These are phyloP conservation scores for Nymphaea thermarum DNA, from an alignment of 164 flowering plant species.

Conservation along the genomic window DNA sequence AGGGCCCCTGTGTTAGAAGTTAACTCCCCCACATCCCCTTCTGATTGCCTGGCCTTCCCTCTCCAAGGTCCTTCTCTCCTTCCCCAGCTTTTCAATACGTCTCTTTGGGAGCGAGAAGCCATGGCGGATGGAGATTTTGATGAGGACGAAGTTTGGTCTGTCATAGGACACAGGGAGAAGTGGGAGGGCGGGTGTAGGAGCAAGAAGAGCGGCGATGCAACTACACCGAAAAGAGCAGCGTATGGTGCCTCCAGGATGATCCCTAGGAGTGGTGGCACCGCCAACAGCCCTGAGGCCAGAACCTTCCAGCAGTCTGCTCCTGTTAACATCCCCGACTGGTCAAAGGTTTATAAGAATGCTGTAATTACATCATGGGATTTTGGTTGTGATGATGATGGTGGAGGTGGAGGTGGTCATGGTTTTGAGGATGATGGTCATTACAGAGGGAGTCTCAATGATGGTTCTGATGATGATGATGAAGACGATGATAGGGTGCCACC, in stretches of 20 bases:
- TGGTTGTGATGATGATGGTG: constrained; percentile 9
- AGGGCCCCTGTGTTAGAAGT: neutral
- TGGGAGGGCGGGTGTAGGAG: constrained; percentile 3
- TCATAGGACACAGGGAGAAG: constrained; percentile 11
- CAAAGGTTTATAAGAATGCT: constrained; percentile 27
- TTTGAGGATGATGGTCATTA: constrained; percentile 6
- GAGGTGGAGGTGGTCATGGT: neutral
- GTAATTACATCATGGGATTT: constrained; percentile 9
- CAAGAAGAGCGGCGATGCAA: constrained; percentile 2
- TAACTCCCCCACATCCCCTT: neutral
- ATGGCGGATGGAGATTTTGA: constrained; percentile 26
- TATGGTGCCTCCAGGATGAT: constrained; percentile 8
- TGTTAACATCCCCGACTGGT: constrained; percentile 48
- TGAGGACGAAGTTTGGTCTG: constrained; percentile 43
- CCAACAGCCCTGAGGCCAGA: constrained; percentile 7
- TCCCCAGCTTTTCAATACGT: too few relatives aligned
- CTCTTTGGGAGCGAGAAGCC: neutral
- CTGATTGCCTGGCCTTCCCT: neutral
- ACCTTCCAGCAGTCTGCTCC: constrained; percentile 41
- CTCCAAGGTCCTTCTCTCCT: neutral
- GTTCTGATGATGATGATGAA: constrained; percentile 20
- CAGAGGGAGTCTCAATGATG: constrained; percentile 5
- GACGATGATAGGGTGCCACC: constrained; percentile 60
- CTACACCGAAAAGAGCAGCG: neutral
- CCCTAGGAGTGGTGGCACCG: neutral